phyloP scores from a whole-genome alignment of 169 alveolate genomes.

The Cryptosporidium bovis region DNA sequence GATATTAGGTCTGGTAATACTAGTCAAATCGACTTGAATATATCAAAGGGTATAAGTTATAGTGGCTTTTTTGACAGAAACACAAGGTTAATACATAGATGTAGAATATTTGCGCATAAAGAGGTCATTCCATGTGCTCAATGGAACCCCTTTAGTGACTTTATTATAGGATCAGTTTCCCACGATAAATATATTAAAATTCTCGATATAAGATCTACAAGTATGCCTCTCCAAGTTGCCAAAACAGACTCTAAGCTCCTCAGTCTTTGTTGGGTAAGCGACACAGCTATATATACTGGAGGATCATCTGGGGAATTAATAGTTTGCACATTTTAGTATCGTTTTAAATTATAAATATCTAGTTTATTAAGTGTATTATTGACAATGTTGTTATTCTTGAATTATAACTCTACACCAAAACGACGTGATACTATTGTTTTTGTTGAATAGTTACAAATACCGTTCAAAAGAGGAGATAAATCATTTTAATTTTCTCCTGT shows the following conservation, averaged over 20 bases:
- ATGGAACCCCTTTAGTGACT: constrained; percentile 61
- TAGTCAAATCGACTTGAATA: constrained; percentile 19
- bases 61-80: constrained; percentile 10
- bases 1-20: constrained; percentile 61
- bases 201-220: constrained; percentile 63
- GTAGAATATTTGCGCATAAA: constrained; percentile 54
- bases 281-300: constrained; percentile 43
- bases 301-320: constrained; percentile 65
- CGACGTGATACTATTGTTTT: too few relatives aligned
- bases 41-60: background rate
- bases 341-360: constrained; percentile 1
- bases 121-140: constrained; percentile 27
- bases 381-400: too few relatives aligned
- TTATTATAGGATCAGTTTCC: constrained; percentile 63
- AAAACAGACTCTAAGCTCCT: constrained; percentile 43
- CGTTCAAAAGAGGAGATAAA: too few relatives aligned
- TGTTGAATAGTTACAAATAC: too few relatives aligned
- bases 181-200: constrained; percentile 54
- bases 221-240: constrained; percentile 68
- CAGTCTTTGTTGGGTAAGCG: constrained; percentile 57
- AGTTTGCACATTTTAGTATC: constrained; percentile 30
- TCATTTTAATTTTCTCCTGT: too few relatives aligned
- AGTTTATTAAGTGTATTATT: background rate
- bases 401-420: too few relatives aligned
- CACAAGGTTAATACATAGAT: constrained; percentile 58